Percentiles rank a stretch among this genome's conserved stretches.
phyloP scores from a whole-genome alignment of 768 basidiomycete genomes.

The Mycena kentingensis region DNA sequence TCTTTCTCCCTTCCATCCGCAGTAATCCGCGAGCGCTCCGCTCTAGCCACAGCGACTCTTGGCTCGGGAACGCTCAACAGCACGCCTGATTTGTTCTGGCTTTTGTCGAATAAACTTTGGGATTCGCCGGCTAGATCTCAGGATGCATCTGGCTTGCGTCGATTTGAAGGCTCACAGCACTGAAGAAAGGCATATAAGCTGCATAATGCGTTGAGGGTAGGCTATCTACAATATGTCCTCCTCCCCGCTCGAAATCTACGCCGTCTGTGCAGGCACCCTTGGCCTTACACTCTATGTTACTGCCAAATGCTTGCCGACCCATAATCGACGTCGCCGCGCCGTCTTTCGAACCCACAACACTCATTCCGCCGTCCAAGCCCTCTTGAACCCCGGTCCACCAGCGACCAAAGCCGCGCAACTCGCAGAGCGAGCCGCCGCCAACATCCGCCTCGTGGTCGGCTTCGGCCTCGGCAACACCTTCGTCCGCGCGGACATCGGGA shows the following conservation, averaged over 20 bases:
- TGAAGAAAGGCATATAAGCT: constrained; percentile 15
- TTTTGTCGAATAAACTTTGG: too few species aligned
- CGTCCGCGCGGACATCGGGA: constrained; percentile 38
- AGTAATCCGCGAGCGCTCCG: too few species aligned
- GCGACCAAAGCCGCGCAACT: constrained; percentile 16
- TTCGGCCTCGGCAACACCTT: constrained; percentile 53
- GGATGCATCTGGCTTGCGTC: constrained; percentile 5
- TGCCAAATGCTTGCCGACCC: too few species aligned
- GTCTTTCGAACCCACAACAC: too few species aligned
- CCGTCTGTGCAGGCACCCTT: not conserved
- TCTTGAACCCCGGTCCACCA: constrained; percentile 16
- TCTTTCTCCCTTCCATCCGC: too few species aligned
- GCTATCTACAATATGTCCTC: constrained; percentile 14
- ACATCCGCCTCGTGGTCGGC: constrained; percentile 35
- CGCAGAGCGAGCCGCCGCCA: constrained; percentile 36
- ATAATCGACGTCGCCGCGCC: too few species aligned
- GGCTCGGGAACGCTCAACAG: too few species aligned
- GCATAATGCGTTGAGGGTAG: constrained; percentile 3
- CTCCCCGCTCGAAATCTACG: not conserved
- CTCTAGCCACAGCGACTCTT: too few species aligned
- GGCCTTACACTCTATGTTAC: not conserved
- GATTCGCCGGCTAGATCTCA: constrained; percentile 1
- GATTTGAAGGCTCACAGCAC: constrained; percentile 7
- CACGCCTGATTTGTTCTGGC: too few species aligned
- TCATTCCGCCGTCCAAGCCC: not conserved